Evolutionary conservation across 179 eudicot species (phyloP).

Genomic region (Carnegiea gigantea): DNA sequence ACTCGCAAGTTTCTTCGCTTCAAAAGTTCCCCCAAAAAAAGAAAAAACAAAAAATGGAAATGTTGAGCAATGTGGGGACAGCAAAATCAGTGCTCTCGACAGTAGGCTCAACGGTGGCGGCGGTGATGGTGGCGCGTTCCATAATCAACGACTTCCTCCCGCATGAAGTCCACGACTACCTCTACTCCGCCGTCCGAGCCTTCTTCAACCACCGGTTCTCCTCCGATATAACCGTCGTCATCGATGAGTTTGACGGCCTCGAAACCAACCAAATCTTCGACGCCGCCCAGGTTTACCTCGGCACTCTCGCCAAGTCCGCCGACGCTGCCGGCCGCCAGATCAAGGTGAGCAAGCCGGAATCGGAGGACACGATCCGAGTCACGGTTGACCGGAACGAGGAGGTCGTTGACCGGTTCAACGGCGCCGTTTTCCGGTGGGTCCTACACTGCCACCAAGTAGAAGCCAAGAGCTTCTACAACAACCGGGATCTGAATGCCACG

Average conservation of each 20-base stretch:
- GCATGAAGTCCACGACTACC: conserved; percentile 37
- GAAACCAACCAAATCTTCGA: conserved; percentile 46
- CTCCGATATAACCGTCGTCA: conserved; percentile 34
- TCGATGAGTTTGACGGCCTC: conserved; percentile 48
- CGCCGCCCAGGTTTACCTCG: conserved; percentile 50
- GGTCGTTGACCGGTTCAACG: conserved; percentile 39
- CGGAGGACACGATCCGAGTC: conserved; percentile 33
- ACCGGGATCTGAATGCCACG: conserved; percentile 36
- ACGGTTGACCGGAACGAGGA: conserved; percentile 42
- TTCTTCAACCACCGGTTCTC: conserved; percentile 39
- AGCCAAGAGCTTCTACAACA: conserved; percentile 29
- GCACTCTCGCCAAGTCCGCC: conserved; percentile 21
- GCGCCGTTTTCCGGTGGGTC: conserved; percentile 43
- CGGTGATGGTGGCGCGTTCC: conserved; percentile 46
- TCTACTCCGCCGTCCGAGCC: conserved; percentile 35
- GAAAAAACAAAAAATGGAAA: not conserved
- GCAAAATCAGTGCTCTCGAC: conserved; percentile 43
- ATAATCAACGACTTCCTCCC: conserved; percentile 49
- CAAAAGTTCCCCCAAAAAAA: too few species aligned
- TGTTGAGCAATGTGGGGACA: not conserved
- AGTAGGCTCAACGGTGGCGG: conserved; percentile 46
- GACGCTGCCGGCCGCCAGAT: conserved; percentile 26
- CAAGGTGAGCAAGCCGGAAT: conserved; percentile 38
- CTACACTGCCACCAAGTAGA: conserved; percentile 18
- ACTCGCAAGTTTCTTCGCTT: too few species aligned